phyloP scores from a whole-genome alignment of 2,329 filamentous ascomycete genomes.

The Colletotrichum cordylinicola region DNA sequence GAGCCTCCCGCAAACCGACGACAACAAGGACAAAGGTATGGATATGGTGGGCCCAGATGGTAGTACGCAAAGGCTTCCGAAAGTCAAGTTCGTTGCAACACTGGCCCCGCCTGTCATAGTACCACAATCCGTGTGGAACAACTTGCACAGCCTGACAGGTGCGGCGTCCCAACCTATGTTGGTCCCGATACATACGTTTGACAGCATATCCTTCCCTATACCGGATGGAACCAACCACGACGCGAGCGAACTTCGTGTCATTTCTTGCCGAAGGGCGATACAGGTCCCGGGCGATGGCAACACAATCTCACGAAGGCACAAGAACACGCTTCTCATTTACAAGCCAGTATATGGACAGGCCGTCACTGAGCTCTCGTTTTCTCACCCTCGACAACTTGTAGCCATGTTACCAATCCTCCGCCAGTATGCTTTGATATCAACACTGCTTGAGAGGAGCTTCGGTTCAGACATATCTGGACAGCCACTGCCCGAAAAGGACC shows the following conservation, averaged over 20 bases:
- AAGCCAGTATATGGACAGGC: conserved; percentile 75
- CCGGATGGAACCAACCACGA: conserved; percentile 54
- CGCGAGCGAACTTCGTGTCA: conserved; percentile 61
- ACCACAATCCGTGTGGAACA: conserved; percentile 67
- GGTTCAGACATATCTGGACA: conserved; percentile 18
- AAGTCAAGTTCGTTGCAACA: conserved; percentile 76
- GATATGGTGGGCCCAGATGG: conserved; percentile 54
- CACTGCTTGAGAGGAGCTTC: conserved; percentile 68
- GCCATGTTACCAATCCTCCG: conserved; percentile 75
- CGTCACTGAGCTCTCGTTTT: conserved; percentile 74
- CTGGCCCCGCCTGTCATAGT: conserved; percentile 78
- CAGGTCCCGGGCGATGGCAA: conserved; percentile 41
- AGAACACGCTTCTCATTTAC: conserved; percentile 71
- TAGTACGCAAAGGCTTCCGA: conserved; percentile 62
- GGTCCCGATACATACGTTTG: conserved; percentile 54
- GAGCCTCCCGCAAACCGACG: conserved; percentile 54
- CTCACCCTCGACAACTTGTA: conserved; percentile 78
- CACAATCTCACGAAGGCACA: conserved; percentile 44
- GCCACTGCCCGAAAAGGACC: conserved; percentile 33
- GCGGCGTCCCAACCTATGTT: conserved; percentile 45
- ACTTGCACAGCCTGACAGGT: conserved; percentile 65
- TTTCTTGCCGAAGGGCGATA: conserved; percentile 55
- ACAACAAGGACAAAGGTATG: conserved; percentile 56
- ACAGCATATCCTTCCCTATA: conserved; percentile 63
- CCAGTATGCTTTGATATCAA: conserved; percentile 76